phyloP scores from a whole-genome alignment of 73 alveolate genomes.

The Symbiodinium pilosum region DNA sequence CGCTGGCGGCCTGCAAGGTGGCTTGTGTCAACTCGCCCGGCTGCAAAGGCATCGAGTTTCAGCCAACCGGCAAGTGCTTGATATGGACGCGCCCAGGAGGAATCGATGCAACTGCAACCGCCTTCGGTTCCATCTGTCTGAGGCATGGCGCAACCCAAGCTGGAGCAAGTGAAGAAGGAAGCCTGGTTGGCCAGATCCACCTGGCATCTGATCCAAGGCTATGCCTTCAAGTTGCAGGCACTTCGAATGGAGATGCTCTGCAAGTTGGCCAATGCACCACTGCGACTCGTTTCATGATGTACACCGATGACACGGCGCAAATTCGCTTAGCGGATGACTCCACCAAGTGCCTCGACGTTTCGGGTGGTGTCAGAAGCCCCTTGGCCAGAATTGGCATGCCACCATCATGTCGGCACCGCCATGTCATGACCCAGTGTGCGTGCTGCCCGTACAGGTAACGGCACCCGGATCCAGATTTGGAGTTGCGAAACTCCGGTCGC shows the following conservation, averaged over 20 bases:
- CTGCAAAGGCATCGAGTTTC: slow-evolving; percentile 76
- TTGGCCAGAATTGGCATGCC: slow-evolving; percentile 12
- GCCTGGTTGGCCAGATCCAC: slow-evolving; percentile 20
- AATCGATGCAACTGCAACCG: slow-evolving; percentile 54
- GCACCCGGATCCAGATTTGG: slow-evolving; percentile 63
- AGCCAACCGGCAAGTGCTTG: slow-evolving; percentile 41
- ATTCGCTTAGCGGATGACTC: slow-evolving; percentile 28
- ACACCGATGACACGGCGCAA: slow-evolving; percentile 43
- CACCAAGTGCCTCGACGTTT: slow-evolving; percentile 55
- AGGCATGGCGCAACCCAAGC: slow-evolving; percentile 80
- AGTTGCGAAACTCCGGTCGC: slow-evolving; percentile 35
- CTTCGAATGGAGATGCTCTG: slow-evolving; percentile 2
- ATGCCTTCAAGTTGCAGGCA: slow-evolving; percentile 44
- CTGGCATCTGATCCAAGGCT: slow-evolving; percentile 40
- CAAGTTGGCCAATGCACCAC: slow-evolving; percentile 37
- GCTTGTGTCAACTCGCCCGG: slow-evolving; percentile 74
- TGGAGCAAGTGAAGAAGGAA: slow-evolving; percentile 7
- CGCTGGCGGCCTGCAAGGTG: slow-evolving; percentile 61
- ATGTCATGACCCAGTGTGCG: too few species aligned
- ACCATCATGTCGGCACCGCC: too few species aligned
- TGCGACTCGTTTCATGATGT: slow-evolving; percentile 36
- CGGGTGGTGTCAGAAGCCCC: slow-evolving; percentile 40
- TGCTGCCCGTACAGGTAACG: slow-evolving; percentile 62
- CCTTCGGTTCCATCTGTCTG: slow-evolving; percentile 55
- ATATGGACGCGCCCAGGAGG: slow-evolving; percentile 85